Evolutionary conservation across 352 stramenopile genomes (phyloP).

Genomic region (Phytopythium chamaehyphon): DNA sequence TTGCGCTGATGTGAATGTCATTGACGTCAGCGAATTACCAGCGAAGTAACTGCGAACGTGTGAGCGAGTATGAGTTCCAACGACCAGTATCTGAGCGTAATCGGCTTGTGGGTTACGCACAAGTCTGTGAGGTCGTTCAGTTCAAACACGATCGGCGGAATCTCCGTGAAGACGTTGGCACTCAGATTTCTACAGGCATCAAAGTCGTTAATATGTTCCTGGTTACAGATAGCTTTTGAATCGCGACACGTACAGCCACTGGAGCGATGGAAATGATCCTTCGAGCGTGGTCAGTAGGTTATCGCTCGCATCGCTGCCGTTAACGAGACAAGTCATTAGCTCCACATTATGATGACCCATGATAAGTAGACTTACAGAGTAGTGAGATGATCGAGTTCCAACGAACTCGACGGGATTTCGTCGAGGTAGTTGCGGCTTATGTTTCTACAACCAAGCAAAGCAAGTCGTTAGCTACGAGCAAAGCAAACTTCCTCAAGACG

Average conservation of each 20-base stretch:
- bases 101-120: neutral
- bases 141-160: slow-evolving; percentile 15
- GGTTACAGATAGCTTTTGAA: too few species aligned
- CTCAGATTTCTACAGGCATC: slow-evolving; percentile 10
- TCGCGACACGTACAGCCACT: slow-evolving; percentile 12
- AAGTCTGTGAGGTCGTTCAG: slow-evolving; percentile 13
- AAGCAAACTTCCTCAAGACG: neutral
- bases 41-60: slow-evolving; percentile 6
- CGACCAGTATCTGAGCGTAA: too few species aligned
- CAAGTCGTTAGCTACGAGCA: neutral
- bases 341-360: too few species aligned
- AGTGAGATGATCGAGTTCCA: neutral
- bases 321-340: too few species aligned
- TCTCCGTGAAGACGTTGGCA: slow-evolving; percentile 14
- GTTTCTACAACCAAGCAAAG: neutral
- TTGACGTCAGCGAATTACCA: slow-evolving; percentile 11
- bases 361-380: neutral
- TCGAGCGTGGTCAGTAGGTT: slow-evolving; percentile 17
- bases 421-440: neutral
- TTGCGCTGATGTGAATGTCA: slow-evolving; percentile 13
- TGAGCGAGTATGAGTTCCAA: too few species aligned
- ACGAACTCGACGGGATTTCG: neutral
- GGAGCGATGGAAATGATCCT: slow-evolving; percentile 13
- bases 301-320: slow-evolving; percentile 10
- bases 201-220: neutral